Evolutionary conservation across 1,284 basidiomycete species (phyloP).

Genomic region (Sporisorium exsertum): DNA sequence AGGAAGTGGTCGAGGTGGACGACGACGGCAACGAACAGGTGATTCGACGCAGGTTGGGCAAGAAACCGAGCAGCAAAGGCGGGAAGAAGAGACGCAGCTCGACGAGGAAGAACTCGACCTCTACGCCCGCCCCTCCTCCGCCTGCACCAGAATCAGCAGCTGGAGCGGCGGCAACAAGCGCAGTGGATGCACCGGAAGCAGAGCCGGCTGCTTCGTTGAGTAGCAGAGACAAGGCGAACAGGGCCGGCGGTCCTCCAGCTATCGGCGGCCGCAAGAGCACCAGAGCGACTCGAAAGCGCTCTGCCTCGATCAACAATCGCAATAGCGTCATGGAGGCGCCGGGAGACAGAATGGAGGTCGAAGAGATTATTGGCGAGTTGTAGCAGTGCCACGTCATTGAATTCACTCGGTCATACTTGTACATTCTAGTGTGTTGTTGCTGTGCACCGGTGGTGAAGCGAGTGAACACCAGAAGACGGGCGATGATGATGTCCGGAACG

Average conservation of each 20-base stretch:
- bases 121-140: constrained; percentile 20
- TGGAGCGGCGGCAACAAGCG: neutral
- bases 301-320: constrained; percentile 13
- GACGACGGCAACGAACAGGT: constrained; percentile 52
- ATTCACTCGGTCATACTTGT: too few species aligned
- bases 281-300: constrained; percentile 14
- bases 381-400: neutral
- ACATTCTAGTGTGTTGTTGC: too few species aligned
- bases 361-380: constrained; percentile 45
- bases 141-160: neutral
- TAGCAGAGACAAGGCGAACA: neutral
- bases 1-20: constrained; percentile 55
- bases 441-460: neutral
- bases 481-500: neutral
- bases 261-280: constrained; percentile 28
- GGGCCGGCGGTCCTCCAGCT: constrained; percentile 24
- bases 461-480: neutral
- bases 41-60: constrained; percentile 34
- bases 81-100: constrained; percentile 30
- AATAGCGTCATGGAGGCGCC: constrained; percentile 30
- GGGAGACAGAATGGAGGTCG: constrained; percentile 37
- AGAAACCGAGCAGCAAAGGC: constrained; percentile 31
- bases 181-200: neutral
- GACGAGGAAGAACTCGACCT: constrained; percentile 27
- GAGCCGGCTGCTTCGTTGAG: neutral